Base-by-base conservation (phyloP, 805 yeast species). In the Sugiyamaella floridensis region DNA sequence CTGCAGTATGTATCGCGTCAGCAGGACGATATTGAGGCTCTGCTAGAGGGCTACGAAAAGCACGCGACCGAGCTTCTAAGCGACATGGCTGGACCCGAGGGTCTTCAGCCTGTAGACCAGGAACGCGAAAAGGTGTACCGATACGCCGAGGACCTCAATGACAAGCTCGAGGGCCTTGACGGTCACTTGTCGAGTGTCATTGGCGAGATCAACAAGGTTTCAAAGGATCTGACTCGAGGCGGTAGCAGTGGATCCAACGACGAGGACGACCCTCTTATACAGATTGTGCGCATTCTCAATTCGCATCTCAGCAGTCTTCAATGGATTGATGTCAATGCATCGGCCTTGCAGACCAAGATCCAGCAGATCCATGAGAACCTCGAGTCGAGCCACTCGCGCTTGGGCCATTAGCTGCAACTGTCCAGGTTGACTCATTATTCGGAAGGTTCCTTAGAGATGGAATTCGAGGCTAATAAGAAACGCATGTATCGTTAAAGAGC, bases 91-190 rank as follows among this genome's bases (percentile, higher is more conserved):
- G 63, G 63, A 2, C 55, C 58, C 12, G 70, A 67, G 29, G 75
- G 71, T 20, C 59, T 69, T 48, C 73, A 71, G 58, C 72, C 74
- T 1, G 70, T 69, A 49, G 97, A 92, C 65, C 86, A 85, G 66
- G 86, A 89, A 64, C 82, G 99, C 65, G 92, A 85, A 64, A 85
- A 85, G 59, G 95, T 96, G 0, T 93, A 92, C 67, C 82, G 79
- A 57, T 79, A 89, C 32, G 97, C 98, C 0, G 95, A 89, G 64
- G 74, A 81, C 43, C 73, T 93, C 56, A 95, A 88, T 65, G 89
- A 83, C 60, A 86, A 85, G 63, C 71, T 93, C 56, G 95, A 85
- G 59, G 71, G 78, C 11, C 74, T 93, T 64, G 95, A 95, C 8
- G 75, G 80, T 34, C 89, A 88, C 64, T 77, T 89, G 61, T 71